These are phyloP conservation scores for Grosmannia serpens DNA, from an alignment of 2,329 filamentous ascomycete genomes.

Conservation along the genomic window DNA sequence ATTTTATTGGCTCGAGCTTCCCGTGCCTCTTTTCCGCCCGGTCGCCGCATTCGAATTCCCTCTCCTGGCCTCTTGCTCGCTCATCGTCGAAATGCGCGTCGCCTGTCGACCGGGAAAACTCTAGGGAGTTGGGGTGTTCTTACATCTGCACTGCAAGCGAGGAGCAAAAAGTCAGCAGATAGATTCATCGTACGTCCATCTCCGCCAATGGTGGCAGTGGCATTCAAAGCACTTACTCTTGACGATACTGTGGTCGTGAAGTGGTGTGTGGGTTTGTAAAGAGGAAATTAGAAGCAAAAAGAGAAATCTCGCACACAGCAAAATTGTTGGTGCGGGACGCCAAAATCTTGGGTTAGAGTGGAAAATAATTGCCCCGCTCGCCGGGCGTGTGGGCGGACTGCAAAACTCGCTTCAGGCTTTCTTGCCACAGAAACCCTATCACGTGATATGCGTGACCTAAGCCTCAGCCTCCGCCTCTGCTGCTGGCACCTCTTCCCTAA, in stretches of 20 bases:
- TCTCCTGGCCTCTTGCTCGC: not conserved
- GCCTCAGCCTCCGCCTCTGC: not conserved
- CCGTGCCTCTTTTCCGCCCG: not conserved
- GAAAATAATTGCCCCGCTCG: conserved; percentile 9
- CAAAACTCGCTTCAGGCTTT: not conserved
- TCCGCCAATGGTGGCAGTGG: not conserved
- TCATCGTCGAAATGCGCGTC: not conserved
- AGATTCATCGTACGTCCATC: not conserved
- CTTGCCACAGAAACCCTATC: conserved; percentile 11
- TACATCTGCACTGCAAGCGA: conserved; percentile 73
- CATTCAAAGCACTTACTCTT: conserved; percentile 13
- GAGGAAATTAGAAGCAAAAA: conserved; percentile 3
- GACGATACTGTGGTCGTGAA: conserved; percentile 12
- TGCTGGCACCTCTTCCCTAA: not conserved
- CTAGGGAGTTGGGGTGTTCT: conserved; percentile 26
- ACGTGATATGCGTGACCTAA: too few species aligned
- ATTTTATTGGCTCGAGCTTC: not conserved
- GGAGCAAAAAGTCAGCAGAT: conserved; percentile 14
- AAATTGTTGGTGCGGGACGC: conserved; percentile 14
- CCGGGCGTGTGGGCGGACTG: not conserved
- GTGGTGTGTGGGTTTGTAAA: conserved; percentile 3
- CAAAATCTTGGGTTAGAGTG: conserved; percentile 7
- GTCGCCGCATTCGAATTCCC: not conserved
- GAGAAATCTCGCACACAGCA: conserved; percentile 6
- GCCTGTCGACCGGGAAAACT: too few species aligned